Evolutionary conservation across 1,139 yeast genomes (phyloP), one percentile per base, ranked within the genome.

Genomic region (Protomyces lactucae-debilis): DNA sequence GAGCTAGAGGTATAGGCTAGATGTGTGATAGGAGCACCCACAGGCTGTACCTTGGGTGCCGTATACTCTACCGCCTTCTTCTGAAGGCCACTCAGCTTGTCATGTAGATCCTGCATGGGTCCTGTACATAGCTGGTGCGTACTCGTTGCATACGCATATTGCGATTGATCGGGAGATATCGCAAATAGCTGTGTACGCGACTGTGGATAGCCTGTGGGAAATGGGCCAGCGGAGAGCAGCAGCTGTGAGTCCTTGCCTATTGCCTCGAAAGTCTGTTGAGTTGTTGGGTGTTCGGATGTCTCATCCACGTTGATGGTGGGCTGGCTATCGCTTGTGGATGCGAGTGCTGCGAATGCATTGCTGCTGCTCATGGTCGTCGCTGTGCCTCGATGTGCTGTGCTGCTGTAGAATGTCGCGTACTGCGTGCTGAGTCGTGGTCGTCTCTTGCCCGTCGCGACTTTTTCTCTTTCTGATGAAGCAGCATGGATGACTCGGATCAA

Each of bases 101-200:
- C 43, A 2, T 21, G 25, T 14, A 59, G 35, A 10, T 52, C 56
- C 12, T 37, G 21, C 9, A 59, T 39, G 3, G 21, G 14, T 9
- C 63, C 63, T 37, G 36, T 23, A 43, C 63, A 52, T 5, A 59
- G 5, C 9, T 18, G 18, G 3, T 32, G 18, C 18, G 55, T 32
- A 32, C 35, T 14, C 3, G 57, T 52, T 18, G 48, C 57, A 35
- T 52, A 59, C 10, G 53, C 57, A 35, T 52, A 59, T 2, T 10
- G 21, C 14, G 23, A 3, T 3, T 52, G 25, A 35, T 48, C 53
- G 3, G 53, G 53, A 5, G 57, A 52, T 3, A 59, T 18, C 18
- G 63, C 43, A 12, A 59, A 28, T 9, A 36, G 57, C 46, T 59
- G 63, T 3, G 52, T 52, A 5, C 63, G 56, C 12, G 56, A 10